Evolutionary conservation across 2,329 filamentous ascomycete species (phyloP).

Genomic region (Ilyonectria robusta): DNA sequence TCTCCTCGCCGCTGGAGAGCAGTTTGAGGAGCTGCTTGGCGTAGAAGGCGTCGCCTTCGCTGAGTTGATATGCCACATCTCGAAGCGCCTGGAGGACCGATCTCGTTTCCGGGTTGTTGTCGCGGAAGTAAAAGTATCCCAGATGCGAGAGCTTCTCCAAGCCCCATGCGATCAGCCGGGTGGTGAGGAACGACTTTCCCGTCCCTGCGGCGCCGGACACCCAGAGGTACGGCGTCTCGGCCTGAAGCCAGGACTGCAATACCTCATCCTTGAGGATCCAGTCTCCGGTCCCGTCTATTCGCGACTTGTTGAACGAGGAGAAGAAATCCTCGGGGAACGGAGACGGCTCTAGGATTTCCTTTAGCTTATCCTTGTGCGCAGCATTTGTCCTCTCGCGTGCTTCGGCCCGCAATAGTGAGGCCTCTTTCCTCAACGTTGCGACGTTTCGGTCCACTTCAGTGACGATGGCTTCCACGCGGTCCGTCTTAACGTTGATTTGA

Average conservation of each 20-base stretch:
- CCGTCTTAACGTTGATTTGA: slow-evolving; percentile 54
- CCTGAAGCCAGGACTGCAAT: slow-evolving; percentile 56
- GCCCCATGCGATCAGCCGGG: slow-evolving; percentile 60
- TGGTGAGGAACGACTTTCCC: slow-evolving; percentile 62
- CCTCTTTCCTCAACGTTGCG: slow-evolving; percentile 52
- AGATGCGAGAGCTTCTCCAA: slow-evolving; percentile 52
- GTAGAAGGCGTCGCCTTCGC: slow-evolving; percentile 61
- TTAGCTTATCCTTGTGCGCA: slow-evolving; percentile 55
- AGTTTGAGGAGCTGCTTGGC: slow-evolving; percentile 56
- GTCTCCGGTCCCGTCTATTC: slow-evolving; percentile 60
- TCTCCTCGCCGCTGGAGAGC: slow-evolving; percentile 56
- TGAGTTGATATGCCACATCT: slow-evolving; percentile 63
- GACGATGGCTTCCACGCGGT: slow-evolving; percentile 53
- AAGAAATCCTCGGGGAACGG: slow-evolving; percentile 60
- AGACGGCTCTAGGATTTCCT: slow-evolving; percentile 58
- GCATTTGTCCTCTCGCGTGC: slow-evolving; percentile 51
- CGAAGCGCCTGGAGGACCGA: slow-evolving; percentile 61
- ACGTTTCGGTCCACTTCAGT: slow-evolving; percentile 54
- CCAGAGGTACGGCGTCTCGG: slow-evolving; percentile 59
- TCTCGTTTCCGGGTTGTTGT: slow-evolving; percentile 61
- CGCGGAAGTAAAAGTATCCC: slow-evolving; percentile 65
- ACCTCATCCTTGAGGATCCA: slow-evolving; percentile 60
- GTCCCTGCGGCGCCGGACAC: slow-evolving; percentile 61
- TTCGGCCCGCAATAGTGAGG: slow-evolving; percentile 51
- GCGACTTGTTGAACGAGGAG: slow-evolving; percentile 56